Evolutionary conservation across 768 basidiomycete species (phyloP).

Genomic region (Hygrophorus pudorinus): DNA sequence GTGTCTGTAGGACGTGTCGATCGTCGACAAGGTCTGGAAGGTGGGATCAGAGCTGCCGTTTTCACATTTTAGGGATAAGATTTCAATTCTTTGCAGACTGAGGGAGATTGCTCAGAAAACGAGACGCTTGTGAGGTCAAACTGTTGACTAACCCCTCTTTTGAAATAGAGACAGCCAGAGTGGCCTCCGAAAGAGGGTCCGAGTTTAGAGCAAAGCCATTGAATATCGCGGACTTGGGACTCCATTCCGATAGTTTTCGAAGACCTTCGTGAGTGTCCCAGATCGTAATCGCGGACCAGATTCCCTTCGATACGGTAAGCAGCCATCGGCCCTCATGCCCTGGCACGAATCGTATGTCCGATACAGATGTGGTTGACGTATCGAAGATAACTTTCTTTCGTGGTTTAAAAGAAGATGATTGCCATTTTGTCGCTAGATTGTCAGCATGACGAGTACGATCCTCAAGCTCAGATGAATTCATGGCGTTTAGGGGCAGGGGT

Average conservation of each 20-base stretch:
- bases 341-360: conserved; percentile 45
- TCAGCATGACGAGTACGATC: conserved; percentile 32
- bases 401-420: conserved; percentile 11
- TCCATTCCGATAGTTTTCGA: conserved; percentile 39
- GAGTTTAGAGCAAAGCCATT: conserved; percentile 41
- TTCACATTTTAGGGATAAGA: conserved; percentile 18
- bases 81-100: conserved; percentile 24
- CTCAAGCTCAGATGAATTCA: conserved; percentile 36
- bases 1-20: conserved; percentile 35
- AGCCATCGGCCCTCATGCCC: conserved; percentile 33
- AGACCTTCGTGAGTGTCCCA: conserved; percentile 33
- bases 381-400: conserved; percentile 16
- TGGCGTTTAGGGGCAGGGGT: conserved; percentile 18
- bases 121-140: not conserved
- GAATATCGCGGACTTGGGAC: conserved; percentile 41
- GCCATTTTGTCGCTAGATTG: conserved; percentile 42
- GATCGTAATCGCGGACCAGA: conserved; percentile 50
- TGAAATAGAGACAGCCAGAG: conserved; percentile 41
- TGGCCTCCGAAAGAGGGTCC: conserved; percentile 32
- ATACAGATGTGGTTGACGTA: conserved; percentile 33
- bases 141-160: conserved; percentile 30
- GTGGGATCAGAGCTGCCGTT: not conserved
- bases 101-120: conserved; percentile 9
- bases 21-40: conserved; percentile 22
- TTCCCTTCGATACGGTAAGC: conserved; percentile 43